phyloP scores from a whole-genome alignment of 2,329 filamentous ascomycete species.

The Gliomastix tumulicola region DNA sequence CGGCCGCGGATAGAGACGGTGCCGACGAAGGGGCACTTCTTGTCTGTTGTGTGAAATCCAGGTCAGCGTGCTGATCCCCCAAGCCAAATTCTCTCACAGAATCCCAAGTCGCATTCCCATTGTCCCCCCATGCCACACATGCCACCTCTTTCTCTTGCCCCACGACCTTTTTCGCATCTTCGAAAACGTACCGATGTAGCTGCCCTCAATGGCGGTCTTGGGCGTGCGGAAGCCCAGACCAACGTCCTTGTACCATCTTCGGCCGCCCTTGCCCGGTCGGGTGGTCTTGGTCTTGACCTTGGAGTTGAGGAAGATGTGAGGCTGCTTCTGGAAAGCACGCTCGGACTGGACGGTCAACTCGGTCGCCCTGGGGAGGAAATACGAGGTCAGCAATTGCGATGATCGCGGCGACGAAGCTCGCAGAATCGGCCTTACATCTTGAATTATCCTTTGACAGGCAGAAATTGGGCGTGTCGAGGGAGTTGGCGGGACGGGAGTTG shows the following conservation, averaged over 20 bases:
- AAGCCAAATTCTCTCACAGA: neutral
- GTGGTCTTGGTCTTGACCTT: constrained; percentile 84
- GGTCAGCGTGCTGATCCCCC: neutral
- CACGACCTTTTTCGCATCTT: neutral
- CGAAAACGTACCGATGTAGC: constrained; percentile 84
- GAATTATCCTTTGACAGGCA: constrained; percentile 31
- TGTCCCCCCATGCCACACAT: constrained; percentile 1
- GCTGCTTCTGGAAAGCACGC: constrained; percentile 99
- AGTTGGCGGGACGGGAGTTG: constrained; percentile 23
- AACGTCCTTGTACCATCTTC: constrained; percentile 98
- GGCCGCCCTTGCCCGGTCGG: constrained; percentile 84
- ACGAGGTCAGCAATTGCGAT: constrained; percentile 2
- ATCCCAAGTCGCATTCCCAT: too few relatives aligned
- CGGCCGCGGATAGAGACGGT: constrained; percentile 98
- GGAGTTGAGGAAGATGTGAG: constrained; percentile 98
- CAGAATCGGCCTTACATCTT: constrained; percentile 40
- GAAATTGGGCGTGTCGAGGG: constrained; percentile 26
- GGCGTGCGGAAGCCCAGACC: constrained; percentile 98
- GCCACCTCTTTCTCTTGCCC: neutral
- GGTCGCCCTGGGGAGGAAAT: constrained; percentile 69
- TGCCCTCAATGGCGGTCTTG: constrained; percentile 97
- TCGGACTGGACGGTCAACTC: constrained; percentile 99
- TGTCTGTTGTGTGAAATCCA: constrained; percentile 62
- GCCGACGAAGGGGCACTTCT: constrained; percentile 99
- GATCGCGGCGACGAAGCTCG: too few relatives aligned